Base-by-base conservation (phyloP, 768 basidiomycete genomes). In the Termitomyces sp. region DNA sequence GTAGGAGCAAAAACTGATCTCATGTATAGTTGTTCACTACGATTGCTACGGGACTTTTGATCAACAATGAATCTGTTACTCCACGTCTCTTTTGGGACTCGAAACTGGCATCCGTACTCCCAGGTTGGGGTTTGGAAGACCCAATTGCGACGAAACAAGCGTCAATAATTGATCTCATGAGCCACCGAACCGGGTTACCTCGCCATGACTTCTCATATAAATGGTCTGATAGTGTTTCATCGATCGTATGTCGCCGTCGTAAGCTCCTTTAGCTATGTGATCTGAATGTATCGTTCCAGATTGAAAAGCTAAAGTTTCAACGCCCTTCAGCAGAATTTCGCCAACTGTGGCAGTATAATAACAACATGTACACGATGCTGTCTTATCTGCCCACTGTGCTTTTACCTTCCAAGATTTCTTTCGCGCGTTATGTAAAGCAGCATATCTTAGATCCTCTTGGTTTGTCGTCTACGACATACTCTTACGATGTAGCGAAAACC, bases 291-390 rank as follows among this genome's bases (percentile, higher is more conserved):
- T 12, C 7, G 30, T 8, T 20, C 14, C 36, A 68, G 64, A 61
- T 68, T 40, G 52, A 64, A 44, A 68, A 64, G 47, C 23, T 72
- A 33, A 67, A 64, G 38, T 68, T 63, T 56, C 68, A 72, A 13
- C 65, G 69, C 7, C 71, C 71, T 3, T 73, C 73, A 1, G 55
- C 68, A 5, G 69, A 68, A 41, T 75, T 73, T 52, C 68, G 74
- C 1, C 61, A 68, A 7, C 47, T 59, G 0, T 70, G 58, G 23
- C 72, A 74, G 40, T 72, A 72, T 57, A 67, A 58, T 55, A 74
- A 74, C 57, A 64, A 66, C 44, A 68, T 69, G 70, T 74, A 74
- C 35, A 61, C 56, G 3, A 50, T 68, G 3, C 52, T 74, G 14
- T 71, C 72, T 0, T 69, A 68, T 52, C 57, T 75, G 20, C 72